Base-by-base conservation (phyloP, 768 basidiomycete genomes). In the Fistulinella prunicolor region DNA sequence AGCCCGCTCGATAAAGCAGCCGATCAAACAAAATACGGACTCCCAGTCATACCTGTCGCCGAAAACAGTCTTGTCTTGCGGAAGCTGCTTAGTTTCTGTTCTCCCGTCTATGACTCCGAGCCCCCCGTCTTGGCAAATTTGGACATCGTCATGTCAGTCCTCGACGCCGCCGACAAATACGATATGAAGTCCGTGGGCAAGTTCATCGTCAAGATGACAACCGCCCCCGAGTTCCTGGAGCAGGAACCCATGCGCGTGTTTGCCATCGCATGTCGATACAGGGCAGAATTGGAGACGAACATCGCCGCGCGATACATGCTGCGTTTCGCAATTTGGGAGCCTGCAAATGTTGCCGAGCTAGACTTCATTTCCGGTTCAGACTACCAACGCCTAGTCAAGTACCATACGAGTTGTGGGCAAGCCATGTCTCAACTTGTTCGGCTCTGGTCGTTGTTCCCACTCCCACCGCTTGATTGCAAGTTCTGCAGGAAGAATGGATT, bases 91-190 rank as follows among this genome's bases (percentile, higher is more conserved):
- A 63, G 71, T 20, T 64, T 77, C 42, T 77, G 78, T 60, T 75
- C 76, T 40, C 80, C 80, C 10, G 63, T 75, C 54, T 74, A 72
- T 54, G 67, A 74, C 3, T 51, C 55, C 16, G 47, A 59, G 9
- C 55, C 60, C 21, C 61, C 72, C 19, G 51, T 53, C 26, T 43
- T 70, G 64, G 65, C 72, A 23, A 70, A 66, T 24, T 53, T 77
- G 16, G 68, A 71, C 37, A 67, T 73, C 22, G 66, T 79, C 35
- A 71, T 70, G 59, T 59, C 61, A 16, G 72, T 74, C 50, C 64
- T 70, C 36, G 71, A 73, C 38, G 73, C 77, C 3, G 79, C 73
- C 3, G 65, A 69, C 54, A 80, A 78, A 60, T 79, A 75, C 58
- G 75, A 77, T 41, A 76, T 80, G 73, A 70, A 72, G 47, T 70